Evolutionary conservation across 2,329 filamentous ascomycete species (phyloP).

Genomic region (Cercospora sojina): DNA sequence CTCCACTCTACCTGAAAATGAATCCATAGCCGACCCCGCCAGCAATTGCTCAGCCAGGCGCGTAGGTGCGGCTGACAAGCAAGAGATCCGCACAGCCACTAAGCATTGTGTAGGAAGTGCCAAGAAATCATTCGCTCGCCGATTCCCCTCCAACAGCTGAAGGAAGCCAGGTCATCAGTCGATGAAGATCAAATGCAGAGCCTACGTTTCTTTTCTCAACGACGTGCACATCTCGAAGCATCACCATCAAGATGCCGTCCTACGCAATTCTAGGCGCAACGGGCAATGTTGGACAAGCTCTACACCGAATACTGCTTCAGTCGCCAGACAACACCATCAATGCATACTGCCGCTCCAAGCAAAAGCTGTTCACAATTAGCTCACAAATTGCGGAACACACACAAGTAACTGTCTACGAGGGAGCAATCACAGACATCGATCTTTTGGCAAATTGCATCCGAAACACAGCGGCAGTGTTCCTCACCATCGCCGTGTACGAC

Average conservation of each 20-base stretch:
- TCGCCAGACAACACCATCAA: slow-evolving; percentile 38
- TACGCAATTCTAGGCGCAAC: slow-evolving; percentile 29
- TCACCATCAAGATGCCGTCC: slow-evolving; percentile 17
- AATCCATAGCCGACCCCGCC: not conserved
- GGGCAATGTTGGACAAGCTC: slow-evolving; percentile 47
- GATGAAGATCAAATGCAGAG: not conserved
- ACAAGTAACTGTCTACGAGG: slow-evolving; percentile 38
- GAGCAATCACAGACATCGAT: slow-evolving; percentile 40
- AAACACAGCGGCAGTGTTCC: slow-evolving; percentile 39
- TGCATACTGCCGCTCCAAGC: slow-evolving; percentile 47
- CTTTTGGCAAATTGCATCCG: slow-evolving; percentile 43
- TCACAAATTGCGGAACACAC: slow-evolving; percentile 35
- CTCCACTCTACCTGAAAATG: not conserved
- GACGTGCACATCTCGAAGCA: not conserved
- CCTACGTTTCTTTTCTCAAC: not conserved
- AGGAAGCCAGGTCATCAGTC: not conserved
- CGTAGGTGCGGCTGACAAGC: not conserved
- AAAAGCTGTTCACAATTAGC: slow-evolving; percentile 41
- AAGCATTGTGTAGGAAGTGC: not conserved
- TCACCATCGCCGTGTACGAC: slow-evolving; percentile 17
- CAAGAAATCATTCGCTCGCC: not conserved
- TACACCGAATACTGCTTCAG: slow-evolving; percentile 44
- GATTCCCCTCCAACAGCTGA: not conserved
- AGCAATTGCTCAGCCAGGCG: not conserved
- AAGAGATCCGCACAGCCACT: not conserved